phyloP scores from a whole-genome alignment of 2,329 filamentous ascomycete species.

The Colletotrichum sojae region DNA sequence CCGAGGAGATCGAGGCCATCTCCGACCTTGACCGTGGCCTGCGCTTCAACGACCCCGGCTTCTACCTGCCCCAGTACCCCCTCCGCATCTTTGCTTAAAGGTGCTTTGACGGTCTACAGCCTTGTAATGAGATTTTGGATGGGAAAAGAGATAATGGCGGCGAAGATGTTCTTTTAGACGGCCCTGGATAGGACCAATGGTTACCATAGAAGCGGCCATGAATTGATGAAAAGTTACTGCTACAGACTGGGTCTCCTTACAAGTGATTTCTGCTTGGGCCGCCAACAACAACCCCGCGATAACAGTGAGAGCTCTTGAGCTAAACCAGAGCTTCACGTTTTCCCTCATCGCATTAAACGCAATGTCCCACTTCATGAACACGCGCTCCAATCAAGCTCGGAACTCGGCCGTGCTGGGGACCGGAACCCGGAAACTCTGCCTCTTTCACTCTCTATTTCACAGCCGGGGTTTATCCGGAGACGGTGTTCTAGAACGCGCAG shows the following conservation, averaged over 20 bases:
- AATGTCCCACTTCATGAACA: too few relatives aligned
- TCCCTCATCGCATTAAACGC: too few relatives aligned
- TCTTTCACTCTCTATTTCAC: neutral
- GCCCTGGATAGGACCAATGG: neutral
- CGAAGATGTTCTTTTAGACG: neutral
- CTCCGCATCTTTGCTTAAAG: conserved; percentile 66
- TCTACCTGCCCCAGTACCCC: conserved; percentile 56
- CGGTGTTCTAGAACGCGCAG: neutral
- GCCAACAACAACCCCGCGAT: too few relatives aligned
- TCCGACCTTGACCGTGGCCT: conserved; percentile 65
- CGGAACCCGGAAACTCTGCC: neutral
- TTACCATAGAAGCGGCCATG: conserved; percentile 6
- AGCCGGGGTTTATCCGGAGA: conserved; percentile 13
- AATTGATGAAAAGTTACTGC: conserved; percentile 20
- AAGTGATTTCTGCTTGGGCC: neutral
- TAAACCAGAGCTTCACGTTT: too few relatives aligned
- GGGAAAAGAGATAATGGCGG: neutral
- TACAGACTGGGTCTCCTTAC: neutral
- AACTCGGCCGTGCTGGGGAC: conserved; percentile 11
- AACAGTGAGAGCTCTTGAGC: too few relatives aligned
- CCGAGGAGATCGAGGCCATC: conserved; percentile 70
- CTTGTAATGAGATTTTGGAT: conserved; percentile 2
- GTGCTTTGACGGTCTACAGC: too few relatives aligned
- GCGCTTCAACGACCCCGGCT: conserved; percentile 73
- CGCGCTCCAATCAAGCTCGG: conserved; percentile 10